phyloP scores from a whole-genome alignment of 2,329 filamentous ascomycete species.

The Gaeumannomyces tritici region DNA sequence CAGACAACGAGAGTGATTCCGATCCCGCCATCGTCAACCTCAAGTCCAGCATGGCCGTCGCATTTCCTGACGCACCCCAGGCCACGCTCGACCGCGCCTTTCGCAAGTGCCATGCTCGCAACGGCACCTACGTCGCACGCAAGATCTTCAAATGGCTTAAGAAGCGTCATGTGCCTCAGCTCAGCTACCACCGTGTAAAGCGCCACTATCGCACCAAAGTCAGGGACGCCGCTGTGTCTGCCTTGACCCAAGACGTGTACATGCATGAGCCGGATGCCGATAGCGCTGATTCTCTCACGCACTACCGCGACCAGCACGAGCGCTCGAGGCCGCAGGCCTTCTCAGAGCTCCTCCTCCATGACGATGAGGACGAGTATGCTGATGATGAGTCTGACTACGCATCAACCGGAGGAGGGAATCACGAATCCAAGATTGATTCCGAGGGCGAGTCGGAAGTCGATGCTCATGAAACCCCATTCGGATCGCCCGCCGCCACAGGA shows the following conservation, averaged over 20 bases:
- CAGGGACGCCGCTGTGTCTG: background rate
- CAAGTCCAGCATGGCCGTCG: background rate
- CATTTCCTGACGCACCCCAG: conserved; percentile 25
- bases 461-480: conserved; percentile 5
- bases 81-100: conserved; percentile 26
- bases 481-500: background rate
- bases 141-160: conserved; percentile 27
- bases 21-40: background rate
- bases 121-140: conserved; percentile 20
- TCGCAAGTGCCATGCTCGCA: conserved; percentile 12
- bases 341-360: too few relatives aligned
- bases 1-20: background rate
- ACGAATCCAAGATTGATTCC: background rate
- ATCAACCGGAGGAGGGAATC: too few relatives aligned
- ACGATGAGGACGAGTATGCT: too few relatives aligned
- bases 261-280: conserved; percentile 17
- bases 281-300: conserved; percentile 15
- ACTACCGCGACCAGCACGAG: conserved; percentile 24
- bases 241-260: background rate
- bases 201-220: conserved; percentile 17
- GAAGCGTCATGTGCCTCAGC: conserved; percentile 19
- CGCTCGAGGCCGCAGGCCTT: too few relatives aligned
- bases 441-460: background rate
- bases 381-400: background rate
- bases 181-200: conserved; percentile 9